Percentiles rank a stretch among this genome's conserved stretches.
These are phyloP conservation scores for Aspergillus ustus DNA, from an alignment of 2,329 filamentous ascomycete species.

Conservation along the genomic window DNA sequence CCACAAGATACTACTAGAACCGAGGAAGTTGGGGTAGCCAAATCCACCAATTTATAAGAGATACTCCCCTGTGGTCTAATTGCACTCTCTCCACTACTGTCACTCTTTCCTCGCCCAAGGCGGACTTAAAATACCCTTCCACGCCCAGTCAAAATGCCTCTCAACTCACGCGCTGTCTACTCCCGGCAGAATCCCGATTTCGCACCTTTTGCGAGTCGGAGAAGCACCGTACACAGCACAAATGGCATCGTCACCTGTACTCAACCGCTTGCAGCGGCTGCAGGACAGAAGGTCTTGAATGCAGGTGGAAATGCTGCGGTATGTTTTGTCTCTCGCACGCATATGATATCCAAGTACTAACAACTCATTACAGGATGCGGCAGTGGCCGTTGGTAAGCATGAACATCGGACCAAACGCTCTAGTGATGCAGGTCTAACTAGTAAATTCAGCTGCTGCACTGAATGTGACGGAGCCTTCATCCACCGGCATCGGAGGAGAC, in stretches of 20 bases:
- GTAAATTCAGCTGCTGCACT: conserved; percentile 72
- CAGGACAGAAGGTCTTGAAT: conserved; percentile 81
- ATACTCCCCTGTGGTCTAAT: not conserved
- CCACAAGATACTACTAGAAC: not conserved
- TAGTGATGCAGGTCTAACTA: not conserved
- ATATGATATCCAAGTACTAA: conserved; percentile 7
- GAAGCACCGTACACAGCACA: conserved; percentile 91
- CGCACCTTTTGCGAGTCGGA: conserved; percentile 64
- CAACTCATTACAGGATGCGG: conserved; percentile 72
- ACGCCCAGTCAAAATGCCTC: conserved; percentile 48
- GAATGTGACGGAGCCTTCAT: conserved; percentile 90
- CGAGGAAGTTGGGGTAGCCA: not conserved
- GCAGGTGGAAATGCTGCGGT: conserved; percentile 93
- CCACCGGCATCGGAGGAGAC: conserved; percentile 94
- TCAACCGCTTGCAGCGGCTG: conserved; percentile 86
- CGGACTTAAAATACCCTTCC: not conserved
- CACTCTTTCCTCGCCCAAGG: not conserved
- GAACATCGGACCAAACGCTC: not conserved
- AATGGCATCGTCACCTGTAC: conserved; percentile 89
- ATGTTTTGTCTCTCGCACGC: conserved; percentile 47
- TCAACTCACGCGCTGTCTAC: conserved; percentile 56
- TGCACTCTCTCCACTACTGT: not conserved
- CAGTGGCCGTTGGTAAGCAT: conserved; percentile 79
- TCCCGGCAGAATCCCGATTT: conserved; percentile 52
- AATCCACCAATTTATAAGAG: not conserved